Conservation (phyloP, 805 yeast genomes). For the Yueomyces sp. region DNA sequence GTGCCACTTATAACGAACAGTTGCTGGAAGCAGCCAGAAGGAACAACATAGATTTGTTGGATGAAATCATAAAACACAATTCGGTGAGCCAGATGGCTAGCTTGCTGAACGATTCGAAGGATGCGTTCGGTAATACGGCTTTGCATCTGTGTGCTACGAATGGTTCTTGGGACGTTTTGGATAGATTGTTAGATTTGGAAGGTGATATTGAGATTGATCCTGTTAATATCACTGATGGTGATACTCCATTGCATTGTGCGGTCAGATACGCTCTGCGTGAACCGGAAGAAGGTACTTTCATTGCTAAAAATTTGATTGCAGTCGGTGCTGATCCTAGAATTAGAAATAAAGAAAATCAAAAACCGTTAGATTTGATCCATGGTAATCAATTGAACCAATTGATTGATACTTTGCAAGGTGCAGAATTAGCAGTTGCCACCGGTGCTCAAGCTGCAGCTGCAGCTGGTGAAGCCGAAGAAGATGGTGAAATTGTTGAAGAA, state of each 20-base stretch:
- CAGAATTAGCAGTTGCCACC: constrained; percentile 55
- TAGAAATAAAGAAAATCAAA: constrained; percentile 48
- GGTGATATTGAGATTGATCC: constrained; percentile 84
- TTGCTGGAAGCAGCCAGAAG: constrained; percentile 78
- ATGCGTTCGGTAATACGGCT: constrained; percentile 69
- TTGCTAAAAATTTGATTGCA: constrained; percentile 71
- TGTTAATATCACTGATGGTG: constrained; percentile 52
- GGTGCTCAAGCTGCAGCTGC: constrained; percentile 24
- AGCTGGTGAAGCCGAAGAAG: constrained; percentile 19
- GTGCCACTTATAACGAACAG: constrained; percentile 71
- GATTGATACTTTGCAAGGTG: constrained; percentile 56
- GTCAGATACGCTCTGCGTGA: constrained; percentile 65
- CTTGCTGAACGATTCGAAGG: constrained; percentile 55
- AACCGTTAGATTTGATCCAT: constrained; percentile 58
- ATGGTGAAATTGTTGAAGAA: constrained; percentile 26
- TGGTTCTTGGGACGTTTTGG: constrained; percentile 82
- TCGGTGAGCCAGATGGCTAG: constrained; percentile 25
- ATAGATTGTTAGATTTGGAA: constrained; percentile 67
- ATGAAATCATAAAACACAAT: constrained; percentile 34
- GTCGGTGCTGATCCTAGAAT: constrained; percentile 79
- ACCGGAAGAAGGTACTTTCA: constrained; percentile 71
- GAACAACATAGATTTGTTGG: constrained; percentile 67
- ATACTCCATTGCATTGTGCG: constrained; percentile 83
- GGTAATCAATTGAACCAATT: constrained; percentile 43
- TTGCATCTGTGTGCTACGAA: constrained; percentile 69